Conservation (phyloP, 345 rosid species). For the Erysimum cheiranthoides region DNA sequence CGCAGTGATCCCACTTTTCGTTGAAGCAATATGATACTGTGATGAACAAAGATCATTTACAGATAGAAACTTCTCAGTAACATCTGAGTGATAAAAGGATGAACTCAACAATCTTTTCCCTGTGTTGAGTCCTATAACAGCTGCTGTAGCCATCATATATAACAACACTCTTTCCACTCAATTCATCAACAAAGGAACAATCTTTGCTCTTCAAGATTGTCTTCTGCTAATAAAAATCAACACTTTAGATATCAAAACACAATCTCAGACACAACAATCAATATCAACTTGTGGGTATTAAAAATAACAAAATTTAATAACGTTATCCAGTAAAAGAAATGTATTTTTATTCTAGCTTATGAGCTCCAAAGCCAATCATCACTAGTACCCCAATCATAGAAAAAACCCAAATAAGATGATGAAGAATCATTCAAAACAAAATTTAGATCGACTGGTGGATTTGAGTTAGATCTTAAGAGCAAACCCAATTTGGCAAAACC, state of each 20-base stretch:
- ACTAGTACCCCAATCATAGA: not conserved
- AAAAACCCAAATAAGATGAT: slow-evolving; percentile 3
- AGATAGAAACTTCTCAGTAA: slow-evolving; percentile 55
- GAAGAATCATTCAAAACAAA: slow-evolving; percentile 21
- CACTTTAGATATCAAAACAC: slow-evolving; percentile 24
- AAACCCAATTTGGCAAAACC: slow-evolving; percentile 22
- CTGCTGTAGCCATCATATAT: slow-evolving; percentile 81
- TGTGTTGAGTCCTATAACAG: slow-evolving; percentile 77
- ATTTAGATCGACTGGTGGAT: not conserved
- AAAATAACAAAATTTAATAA: not conserved
- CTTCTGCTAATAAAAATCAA: slow-evolving; percentile 26
- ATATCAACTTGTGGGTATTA: not conserved
- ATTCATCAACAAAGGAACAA: slow-evolving; percentile 35
- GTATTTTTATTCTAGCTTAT: not conserved
- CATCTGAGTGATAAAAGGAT: slow-evolving; percentile 64
- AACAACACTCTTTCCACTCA: slow-evolving; percentile 44
- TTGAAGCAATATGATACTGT: slow-evolving; percentile 50
- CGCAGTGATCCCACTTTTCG: slow-evolving; percentile 52
- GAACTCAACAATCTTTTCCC: slow-evolving; percentile 83
- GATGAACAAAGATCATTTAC: slow-evolving; percentile 55
- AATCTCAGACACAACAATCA: not conserved
- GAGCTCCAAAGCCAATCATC: slow-evolving; percentile 4
- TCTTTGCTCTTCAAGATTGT: slow-evolving; percentile 33
- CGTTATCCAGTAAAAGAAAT: not conserved
- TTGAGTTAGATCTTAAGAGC: not conserved